Percentiles rank a stretch among this genome's conserved stretches.
phyloP scores from a whole-genome alignment of 805 yeast species.

The Barnettozyma siamensis region DNA sequence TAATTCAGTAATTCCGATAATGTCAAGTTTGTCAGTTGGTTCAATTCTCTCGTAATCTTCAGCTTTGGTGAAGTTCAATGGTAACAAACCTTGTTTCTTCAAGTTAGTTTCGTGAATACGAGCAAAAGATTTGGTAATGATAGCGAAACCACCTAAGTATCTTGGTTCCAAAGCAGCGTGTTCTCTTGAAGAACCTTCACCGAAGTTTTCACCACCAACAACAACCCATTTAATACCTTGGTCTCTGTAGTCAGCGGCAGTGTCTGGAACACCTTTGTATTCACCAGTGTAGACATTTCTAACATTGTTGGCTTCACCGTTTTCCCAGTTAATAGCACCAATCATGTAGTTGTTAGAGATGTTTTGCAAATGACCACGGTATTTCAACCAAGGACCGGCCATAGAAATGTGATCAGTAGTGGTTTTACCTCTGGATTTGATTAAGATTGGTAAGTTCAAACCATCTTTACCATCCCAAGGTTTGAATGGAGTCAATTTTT shows the following conservation, averaged over 20 bases:
- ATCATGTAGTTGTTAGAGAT: slow-evolving; percentile 98
- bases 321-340: slow-evolving; percentile 97
- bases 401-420: slow-evolving; percentile 98
- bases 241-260: slow-evolving; percentile 92
- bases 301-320: slow-evolving; percentile 87
- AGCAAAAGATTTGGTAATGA: slow-evolving; percentile 95
- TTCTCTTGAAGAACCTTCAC: slow-evolving; percentile 99
- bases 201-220: slow-evolving; percentile 96
- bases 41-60: slow-evolving; percentile 92
- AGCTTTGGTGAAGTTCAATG: slow-evolving; percentile 86
- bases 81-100: slow-evolving; percentile 98
- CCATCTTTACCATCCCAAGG: slow-evolving; percentile 98
- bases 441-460: slow-evolving; percentile 80
- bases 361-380: slow-evolving; percentile 99
- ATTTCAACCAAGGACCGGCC: slow-evolving; percentile 99
- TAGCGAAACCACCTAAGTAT: slow-evolving; percentile 97
- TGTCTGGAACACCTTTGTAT: slow-evolving; percentile 94
- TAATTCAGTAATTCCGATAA: slow-evolving; percentile 73
- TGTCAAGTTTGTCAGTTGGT: slow-evolving; percentile 85
- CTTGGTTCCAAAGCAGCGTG: slow-evolving; percentile 99
- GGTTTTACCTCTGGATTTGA: slow-evolving; percentile 95
- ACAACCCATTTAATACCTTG: slow-evolving; percentile 94
- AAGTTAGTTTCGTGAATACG: slow-evolving; percentile 99
- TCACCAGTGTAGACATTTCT: slow-evolving; percentile 89
- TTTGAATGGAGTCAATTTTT: slow-evolving; percentile 87